A percentile compares a stretch with the other conserved stretches of the same genome.
phyloP scores from a whole-genome alignment of 2,329 filamentous ascomycete species.

The Coniochaeta sp. region DNA sequence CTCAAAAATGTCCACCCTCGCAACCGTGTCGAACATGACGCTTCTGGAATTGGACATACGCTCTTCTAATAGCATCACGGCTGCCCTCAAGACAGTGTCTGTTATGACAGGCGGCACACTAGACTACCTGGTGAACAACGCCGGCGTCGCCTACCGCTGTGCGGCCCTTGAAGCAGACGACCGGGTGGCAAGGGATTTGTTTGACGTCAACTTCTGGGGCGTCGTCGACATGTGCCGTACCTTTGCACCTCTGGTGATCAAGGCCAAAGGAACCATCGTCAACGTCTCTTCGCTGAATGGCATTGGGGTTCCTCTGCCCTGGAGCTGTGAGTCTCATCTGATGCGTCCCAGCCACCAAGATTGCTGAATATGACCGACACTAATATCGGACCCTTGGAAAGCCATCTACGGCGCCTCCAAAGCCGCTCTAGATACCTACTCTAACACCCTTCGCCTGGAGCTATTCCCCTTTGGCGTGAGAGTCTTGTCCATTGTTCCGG shows the following conservation, averaged over 20 bases:
- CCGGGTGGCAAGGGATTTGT: constrained; percentile 12
- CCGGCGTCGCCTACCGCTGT: constrained; percentile 19
- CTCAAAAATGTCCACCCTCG: constrained; percentile 5
- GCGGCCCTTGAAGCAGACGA: constrained; percentile 17
- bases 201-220: constrained; percentile 22
- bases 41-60: constrained; percentile 16
- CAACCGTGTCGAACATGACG: constrained; percentile 13
- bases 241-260: constrained; percentile 19
- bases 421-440: constrained; percentile 15
- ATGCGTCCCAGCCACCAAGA: neutral
- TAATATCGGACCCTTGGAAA: neutral
- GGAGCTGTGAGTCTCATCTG: constrained; percentile 5
- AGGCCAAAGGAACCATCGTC: constrained; percentile 18
- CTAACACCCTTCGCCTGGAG: constrained; percentile 19
- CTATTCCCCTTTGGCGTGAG: constrained; percentile 17
- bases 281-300: constrained; percentile 17
- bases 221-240: constrained; percentile 18
- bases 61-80: constrained; percentile 12
- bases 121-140: constrained; percentile 17
- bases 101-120: constrained; percentile 14
- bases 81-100: constrained; percentile 11
- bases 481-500: constrained; percentile 18
- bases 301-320: constrained; percentile 17
- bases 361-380: neutral
- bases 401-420: constrained; percentile 20